phyloP scores from a whole-genome alignment of 2,329 filamentous ascomycete species.

The Cercospora sesami region DNA sequence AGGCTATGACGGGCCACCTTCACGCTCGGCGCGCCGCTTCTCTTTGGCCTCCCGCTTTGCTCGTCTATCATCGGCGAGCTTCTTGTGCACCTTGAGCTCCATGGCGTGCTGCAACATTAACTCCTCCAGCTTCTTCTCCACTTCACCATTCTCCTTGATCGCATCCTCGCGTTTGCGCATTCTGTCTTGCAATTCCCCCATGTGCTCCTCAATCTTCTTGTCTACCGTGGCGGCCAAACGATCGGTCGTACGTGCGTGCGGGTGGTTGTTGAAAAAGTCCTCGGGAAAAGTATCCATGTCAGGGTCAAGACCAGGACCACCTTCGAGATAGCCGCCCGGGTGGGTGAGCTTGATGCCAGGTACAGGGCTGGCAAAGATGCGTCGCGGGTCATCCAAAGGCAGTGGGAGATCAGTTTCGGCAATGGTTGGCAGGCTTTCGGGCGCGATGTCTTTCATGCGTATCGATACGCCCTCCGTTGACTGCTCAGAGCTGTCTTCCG shows the following conservation, averaged over 20 bases:
- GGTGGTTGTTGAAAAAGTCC: conserved; percentile 43
- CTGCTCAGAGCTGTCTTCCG: conserved; percentile 32
- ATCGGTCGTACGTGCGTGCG: conserved; percentile 38
- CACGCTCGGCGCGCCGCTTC: conserved; percentile 27
- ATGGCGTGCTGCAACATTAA: conserved; percentile 47
- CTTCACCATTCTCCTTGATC: conserved; percentile 43
- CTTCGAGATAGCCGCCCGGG: conserved; percentile 49
- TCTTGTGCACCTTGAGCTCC: conserved; percentile 48
- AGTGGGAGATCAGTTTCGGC: conserved; percentile 44
- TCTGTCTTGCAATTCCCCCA: conserved; percentile 38
- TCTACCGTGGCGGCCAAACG: conserved; percentile 39
- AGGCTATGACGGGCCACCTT: not conserved
- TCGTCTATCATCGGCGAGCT: conserved; percentile 43
- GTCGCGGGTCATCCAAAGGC: conserved; percentile 45
- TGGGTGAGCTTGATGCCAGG: conserved; percentile 50
- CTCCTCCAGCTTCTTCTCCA: conserved; percentile 47
- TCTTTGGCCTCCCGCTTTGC: conserved; percentile 41
- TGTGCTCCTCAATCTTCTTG: conserved; percentile 34
- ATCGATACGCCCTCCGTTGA: conserved; percentile 33
- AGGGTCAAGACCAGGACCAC: conserved; percentile 47
- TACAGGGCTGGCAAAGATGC: conserved; percentile 46
- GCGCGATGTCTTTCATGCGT: conserved; percentile 31
- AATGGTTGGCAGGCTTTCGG: conserved; percentile 33
- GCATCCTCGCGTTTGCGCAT: conserved; percentile 41
- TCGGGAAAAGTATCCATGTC: conserved; percentile 43